Evolutionary conservation across 176 grass and related monocot genomes (phyloP), one percentile per base, ranked within the genome.

Genomic region (Juncus inflexus): DNA sequence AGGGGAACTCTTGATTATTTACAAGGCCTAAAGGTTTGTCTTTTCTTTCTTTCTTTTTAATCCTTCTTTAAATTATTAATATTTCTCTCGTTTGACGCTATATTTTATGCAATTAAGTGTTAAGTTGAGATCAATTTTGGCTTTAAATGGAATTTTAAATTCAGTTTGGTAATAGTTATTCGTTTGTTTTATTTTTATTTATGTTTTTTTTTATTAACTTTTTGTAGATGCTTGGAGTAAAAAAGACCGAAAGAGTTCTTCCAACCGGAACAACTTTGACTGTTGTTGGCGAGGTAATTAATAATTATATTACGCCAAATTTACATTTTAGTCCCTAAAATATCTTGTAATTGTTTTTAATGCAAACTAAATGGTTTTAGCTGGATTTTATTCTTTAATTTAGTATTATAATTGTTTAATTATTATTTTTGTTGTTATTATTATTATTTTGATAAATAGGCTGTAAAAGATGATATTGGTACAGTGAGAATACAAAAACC

Each of bases 1-100:
- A 88, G 94, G 54, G 94, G 94, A 65, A 99, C 94, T 72, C 85
- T 99, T 53, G 94, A 99, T 75, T 99, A 99, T 74, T 79, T 99
- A 50, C 94, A 99, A 83, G 94, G 94, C 62, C 67, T 99, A 36
- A 99, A 99, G 94, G 94, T 99, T 80, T 82, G 78, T 74, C 50
- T 52, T 9, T 28, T 28, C n/a, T 28, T 28, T 28, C 19, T 74
- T 50, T 52, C 15, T 11, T 9, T 57, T 35, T 71, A 5, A 58
- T 42, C 37, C 38, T 19, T 12, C 42, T 57, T 71, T 5, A 28
- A 28, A 28, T 28, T 28, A 28, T 28, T 28, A 28, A 1, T 28
- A 28, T 28, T 28, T 28, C 19, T 28, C 19, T 28, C 12, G 10
- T 57, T 35, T 71, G 9, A 58, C 57, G 12, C 38, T 41, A 13